Conservation (phyloP, 306 rosid genomes). For the Dalbergia oliveri region DNA sequence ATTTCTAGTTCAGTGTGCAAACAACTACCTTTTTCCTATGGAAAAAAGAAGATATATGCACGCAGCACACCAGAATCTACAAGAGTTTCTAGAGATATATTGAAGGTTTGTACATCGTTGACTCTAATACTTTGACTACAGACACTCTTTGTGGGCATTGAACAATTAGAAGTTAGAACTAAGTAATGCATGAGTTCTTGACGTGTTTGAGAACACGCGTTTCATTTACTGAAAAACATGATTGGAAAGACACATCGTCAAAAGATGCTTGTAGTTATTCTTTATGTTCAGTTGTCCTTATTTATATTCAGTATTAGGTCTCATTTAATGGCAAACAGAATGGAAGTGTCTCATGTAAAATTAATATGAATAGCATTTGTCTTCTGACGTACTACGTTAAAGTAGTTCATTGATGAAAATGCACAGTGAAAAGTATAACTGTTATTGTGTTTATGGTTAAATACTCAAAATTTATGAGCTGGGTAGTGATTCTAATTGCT, state of each 20-base stretch:
- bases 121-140: background rate
- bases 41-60: background rate
- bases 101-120: slow-evolving; percentile 29
- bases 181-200: too few relatives aligned
- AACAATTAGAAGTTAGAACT: background rate
- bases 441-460: background rate
- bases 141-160: background rate
- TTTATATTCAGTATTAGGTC: too few relatives aligned
- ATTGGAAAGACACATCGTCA: too few relatives aligned
- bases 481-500: background rate
- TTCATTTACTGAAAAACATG: too few relatives aligned
- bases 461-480: background rate
- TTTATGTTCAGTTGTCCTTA: too few relatives aligned
- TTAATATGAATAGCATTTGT: too few relatives aligned
- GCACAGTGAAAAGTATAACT: too few relatives aligned
- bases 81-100: background rate
- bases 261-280: too few relatives aligned
- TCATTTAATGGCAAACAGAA: too few relatives aligned
- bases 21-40: background rate
- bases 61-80: background rate
- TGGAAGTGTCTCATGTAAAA: too few relatives aligned
- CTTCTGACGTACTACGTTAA: background rate
- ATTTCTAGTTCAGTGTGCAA: background rate
- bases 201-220: too few relatives aligned
- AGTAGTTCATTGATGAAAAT: background rate